These are phyloP conservation scores for Phytophthora citricola DNA, from an alignment of 352 stramenopile genomes.

Conservation along the genomic window DNA sequence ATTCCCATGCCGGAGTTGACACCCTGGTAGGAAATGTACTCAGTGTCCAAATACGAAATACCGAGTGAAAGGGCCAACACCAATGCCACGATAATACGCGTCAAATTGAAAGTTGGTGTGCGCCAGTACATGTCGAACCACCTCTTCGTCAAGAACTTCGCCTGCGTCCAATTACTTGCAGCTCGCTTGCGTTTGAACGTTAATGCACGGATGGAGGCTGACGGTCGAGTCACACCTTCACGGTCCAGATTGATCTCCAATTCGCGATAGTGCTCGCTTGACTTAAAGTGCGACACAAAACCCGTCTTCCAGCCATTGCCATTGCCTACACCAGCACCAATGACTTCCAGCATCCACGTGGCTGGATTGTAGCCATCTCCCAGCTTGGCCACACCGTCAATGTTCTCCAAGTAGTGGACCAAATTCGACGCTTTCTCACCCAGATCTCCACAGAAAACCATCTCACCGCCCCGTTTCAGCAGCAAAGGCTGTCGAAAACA, in stretches of 20 bases:
- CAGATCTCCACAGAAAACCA: constrained; percentile 64
- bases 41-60: constrained; percentile 20
- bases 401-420: constrained; percentile 56
- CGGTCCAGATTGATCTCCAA: constrained; percentile 11
- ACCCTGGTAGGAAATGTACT: constrained; percentile 40
- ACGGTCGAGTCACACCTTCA: constrained; percentile 23
- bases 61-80: constrained; percentile 18
- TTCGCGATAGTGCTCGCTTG: constrained; percentile 11
- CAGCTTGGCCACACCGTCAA: constrained; percentile 48
- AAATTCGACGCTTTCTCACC: constrained; percentile 40
- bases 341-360: constrained; percentile 86
- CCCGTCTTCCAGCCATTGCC: constrained; percentile 9
- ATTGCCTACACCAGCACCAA: constrained; percentile 53
- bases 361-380: constrained; percentile 73
- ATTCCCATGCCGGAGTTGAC: constrained; percentile 62
- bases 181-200: constrained; percentile 36
- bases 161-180: constrained; percentile 22
- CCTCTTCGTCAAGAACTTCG: constrained; percentile 51
- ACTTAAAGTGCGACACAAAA: constrained; percentile 20
- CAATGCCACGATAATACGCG: constrained; percentile 41
- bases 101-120: constrained; percentile 79
- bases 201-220: constrained; percentile 1
- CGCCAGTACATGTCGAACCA: constrained; percentile 81
- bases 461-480: constrained; percentile 55
- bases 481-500: constrained; percentile 82